Evolutionary conservation across 495 filamentous ascomycete species (phyloP).

Genomic region (Penicillium chermesinum): DNA sequence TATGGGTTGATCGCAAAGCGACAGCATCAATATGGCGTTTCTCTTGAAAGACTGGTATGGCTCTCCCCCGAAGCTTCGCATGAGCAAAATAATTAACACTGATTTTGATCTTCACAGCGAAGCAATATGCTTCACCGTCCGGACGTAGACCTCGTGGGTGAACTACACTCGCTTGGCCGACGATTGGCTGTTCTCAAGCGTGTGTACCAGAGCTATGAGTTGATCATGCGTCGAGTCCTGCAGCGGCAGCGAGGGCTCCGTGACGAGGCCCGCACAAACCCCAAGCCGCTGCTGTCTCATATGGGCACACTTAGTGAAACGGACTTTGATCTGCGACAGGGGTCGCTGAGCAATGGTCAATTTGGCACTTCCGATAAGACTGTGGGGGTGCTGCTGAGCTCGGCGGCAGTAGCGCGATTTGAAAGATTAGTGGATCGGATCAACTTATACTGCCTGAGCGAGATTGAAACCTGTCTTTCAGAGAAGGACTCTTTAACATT

Average conservation of each 20-base stretch:
- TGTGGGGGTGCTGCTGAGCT: conserved; percentile 55
- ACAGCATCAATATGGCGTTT: conserved; percentile 55
- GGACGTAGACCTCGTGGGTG: conserved; percentile 58
- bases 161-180: conserved; percentile 66
- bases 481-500: conserved; percentile 76
- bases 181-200: conserved; percentile 65
- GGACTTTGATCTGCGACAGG: conserved; percentile 29
- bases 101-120: conserved; percentile 41
- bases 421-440: conserved; percentile 72
- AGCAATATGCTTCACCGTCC: conserved; percentile 55
- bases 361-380: conserved; percentile 23
- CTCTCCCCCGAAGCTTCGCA: too few relatives aligned
- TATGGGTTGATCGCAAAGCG: conserved; percentile 57
- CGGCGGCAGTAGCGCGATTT: conserved; percentile 66
- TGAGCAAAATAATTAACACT: too few relatives aligned
- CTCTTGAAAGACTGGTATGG: conserved; percentile 54
- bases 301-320: conserved; percentile 25
- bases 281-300: conserved; percentile 17
- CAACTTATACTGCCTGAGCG: conserved; percentile 71
- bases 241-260: conserved; percentile 46
- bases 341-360: conserved; percentile 20
- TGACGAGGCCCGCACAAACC: conserved; percentile 26
- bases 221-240: conserved; percentile 69
- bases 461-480: conserved; percentile 70
- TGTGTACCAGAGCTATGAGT: conserved; percentile 72